Evolutionary conservation across 495 filamentous ascomycete genomes (phyloP).

Genomic region (Chaetomium fimeti): DNA sequence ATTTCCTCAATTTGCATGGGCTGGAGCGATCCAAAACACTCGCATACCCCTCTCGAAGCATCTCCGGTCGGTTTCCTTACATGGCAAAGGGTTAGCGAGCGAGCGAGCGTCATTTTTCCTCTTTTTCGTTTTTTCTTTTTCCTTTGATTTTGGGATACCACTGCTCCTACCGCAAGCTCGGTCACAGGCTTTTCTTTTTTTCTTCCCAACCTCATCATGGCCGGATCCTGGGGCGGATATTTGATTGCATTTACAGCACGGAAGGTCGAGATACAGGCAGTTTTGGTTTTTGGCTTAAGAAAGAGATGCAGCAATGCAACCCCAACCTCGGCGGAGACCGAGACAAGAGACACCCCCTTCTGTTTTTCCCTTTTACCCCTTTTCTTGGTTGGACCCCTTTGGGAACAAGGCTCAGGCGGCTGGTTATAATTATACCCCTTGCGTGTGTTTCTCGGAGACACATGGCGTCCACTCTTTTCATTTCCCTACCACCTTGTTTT

Average conservation of each 20-base stretch:
- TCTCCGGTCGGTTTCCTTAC: slow-evolving; percentile 27
- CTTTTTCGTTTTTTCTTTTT: slow-evolving; percentile 25
- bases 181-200: slow-evolving; percentile 41
- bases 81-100: slow-evolving; percentile 32
- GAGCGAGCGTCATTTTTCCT: slow-evolving; percentile 42
- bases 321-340: slow-evolving; percentile 45
- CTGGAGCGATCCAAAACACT: slow-evolving; percentile 40
- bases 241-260: slow-evolving; percentile 52
- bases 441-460: slow-evolving; percentile 8
- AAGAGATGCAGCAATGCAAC: slow-evolving; percentile 55
- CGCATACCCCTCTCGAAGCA: slow-evolving; percentile 28
- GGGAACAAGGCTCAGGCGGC: slow-evolving; percentile 16
- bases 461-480: slow-evolving; percentile 20
- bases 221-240: slow-evolving; percentile 48
- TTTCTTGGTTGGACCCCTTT: slow-evolving; percentile 25
- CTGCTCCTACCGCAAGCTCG: slow-evolving; percentile 43
- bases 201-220: slow-evolving; percentile 41
- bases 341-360: slow-evolving; percentile 39
- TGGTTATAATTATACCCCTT: slow-evolving; percentile 37
- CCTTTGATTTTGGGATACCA: slow-evolving; percentile 34
- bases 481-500: slow-evolving; percentile 35
- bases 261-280: slow-evolving; percentile 44
- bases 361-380: slow-evolving; percentile 22
- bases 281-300: slow-evolving; percentile 39
- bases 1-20: slow-evolving; percentile 40